phyloP scores from a whole-genome alignment of 83 land plant genomes.

The Diphasiastrum complanatum region DNA sequence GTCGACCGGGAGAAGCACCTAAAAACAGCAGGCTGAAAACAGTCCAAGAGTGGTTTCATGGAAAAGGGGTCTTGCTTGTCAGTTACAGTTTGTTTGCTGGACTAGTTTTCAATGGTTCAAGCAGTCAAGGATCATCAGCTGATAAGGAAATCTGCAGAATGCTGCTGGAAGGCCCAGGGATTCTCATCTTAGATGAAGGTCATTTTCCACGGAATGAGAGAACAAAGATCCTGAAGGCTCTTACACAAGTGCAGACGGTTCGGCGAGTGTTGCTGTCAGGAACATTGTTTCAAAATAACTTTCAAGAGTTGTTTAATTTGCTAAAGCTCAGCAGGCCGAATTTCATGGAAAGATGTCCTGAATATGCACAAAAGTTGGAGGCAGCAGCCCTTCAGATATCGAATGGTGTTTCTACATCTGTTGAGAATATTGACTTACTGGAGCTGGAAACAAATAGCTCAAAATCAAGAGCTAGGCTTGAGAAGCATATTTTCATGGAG shows the following conservation, averaged over 20 bases:
- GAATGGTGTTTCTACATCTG: too few relatives aligned
- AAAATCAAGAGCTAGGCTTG: too few relatives aligned
- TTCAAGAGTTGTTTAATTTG: constrained; percentile 57
- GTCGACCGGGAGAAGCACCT: constrained; percentile 36
- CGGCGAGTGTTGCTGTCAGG: constrained; percentile 65
- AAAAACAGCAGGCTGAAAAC: constrained; percentile 38
- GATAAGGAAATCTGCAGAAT: constrained; percentile 38
- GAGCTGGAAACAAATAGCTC: too few relatives aligned
- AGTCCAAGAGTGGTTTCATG: constrained; percentile 42
- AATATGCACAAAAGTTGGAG: constrained; percentile 37
- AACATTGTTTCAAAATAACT: constrained; percentile 68
- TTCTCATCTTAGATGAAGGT: constrained; percentile 81
- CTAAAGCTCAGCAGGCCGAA: constrained; percentile 57
- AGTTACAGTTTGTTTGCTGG: constrained; percentile 61
- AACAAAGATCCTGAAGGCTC: constrained; percentile 48
- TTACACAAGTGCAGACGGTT: constrained; percentile 49
- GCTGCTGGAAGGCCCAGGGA: constrained; percentile 42
- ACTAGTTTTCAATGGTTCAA: constrained; percentile 30
- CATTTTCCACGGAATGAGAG: constrained; percentile 67
- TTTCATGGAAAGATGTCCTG: constrained; percentile 33
- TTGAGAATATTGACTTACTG: too few relatives aligned
- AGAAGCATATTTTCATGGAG: too few relatives aligned
- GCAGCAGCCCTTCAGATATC: too few relatives aligned
- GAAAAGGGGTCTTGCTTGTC: constrained; percentile 47
- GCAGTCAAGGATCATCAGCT: constrained; percentile 10